A percentile compares a stretch with the other conserved stretches of the same genome.
Evolutionary conservation across 2,329 filamentous ascomycete genomes (phyloP).

Genomic region (Talaromyces sp.): DNA sequence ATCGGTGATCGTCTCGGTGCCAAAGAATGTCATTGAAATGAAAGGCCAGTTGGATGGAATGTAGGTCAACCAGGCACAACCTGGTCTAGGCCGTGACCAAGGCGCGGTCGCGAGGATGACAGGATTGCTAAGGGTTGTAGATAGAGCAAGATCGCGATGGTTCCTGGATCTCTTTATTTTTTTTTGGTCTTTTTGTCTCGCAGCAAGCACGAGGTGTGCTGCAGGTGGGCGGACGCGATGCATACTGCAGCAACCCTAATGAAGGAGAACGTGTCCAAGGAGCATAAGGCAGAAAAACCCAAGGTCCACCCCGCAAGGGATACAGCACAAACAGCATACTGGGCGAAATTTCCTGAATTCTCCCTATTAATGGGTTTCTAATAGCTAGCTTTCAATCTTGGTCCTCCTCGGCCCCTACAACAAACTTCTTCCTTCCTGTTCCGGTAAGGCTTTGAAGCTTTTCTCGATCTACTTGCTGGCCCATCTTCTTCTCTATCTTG

Average conservation of each 20-base stretch:
- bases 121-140: constrained; percentile 13
- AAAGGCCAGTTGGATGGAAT: constrained; percentile 26
- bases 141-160: constrained; percentile 14
- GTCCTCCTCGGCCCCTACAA: constrained; percentile 66
- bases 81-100: constrained; percentile 20
- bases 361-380: constrained; percentile 26
- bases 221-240: constrained; percentile 12
- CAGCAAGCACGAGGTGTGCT: constrained; percentile 23
- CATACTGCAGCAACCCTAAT: constrained; percentile 15
- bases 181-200: constrained; percentile 8
- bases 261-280: constrained; percentile 28
- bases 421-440: constrained; percentile 78
- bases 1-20: constrained; percentile 14
- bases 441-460: constrained; percentile 83
- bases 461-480: constrained; percentile 83
- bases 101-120: constrained; percentile 14
- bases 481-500: constrained; percentile 95
- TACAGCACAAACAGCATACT: constrained; percentile 10
- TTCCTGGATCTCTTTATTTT: not conserved
- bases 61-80: constrained; percentile 18
- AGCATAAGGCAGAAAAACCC: constrained; percentile 9
- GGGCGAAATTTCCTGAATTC: constrained; percentile 14
- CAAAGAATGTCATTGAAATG: constrained; percentile 27
- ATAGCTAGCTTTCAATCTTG: constrained; percentile 33
- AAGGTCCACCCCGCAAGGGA: constrained; percentile 29